Percentiles rank a stretch among this genome's conserved stretches.
Evolutionary conservation across 768 basidiomycete species (phyloP).

Genomic region (Rhodotorula kratochvilovae): DNA sequence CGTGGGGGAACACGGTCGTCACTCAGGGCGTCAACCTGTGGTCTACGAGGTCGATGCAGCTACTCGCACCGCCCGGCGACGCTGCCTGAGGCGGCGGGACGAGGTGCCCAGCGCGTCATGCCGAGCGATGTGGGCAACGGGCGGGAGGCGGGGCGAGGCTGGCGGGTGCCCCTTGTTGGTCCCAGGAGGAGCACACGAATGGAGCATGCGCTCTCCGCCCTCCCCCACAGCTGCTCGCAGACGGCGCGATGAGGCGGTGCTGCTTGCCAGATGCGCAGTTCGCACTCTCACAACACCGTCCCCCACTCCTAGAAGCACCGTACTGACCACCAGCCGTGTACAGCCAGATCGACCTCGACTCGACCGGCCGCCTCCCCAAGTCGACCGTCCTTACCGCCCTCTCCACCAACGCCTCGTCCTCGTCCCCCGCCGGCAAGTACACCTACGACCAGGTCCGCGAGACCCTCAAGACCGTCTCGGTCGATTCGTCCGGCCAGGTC

Average conservation of each 20-base stretch:
- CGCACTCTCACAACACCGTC: not conserved
- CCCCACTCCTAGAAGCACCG: not conserved
- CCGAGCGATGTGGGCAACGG: not conserved
- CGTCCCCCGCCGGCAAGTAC: conserved; percentile 56
- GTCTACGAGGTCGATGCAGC: too few relatives aligned
- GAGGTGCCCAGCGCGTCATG: not conserved
- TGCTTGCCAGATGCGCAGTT: not conserved
- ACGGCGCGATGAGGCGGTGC: not conserved
- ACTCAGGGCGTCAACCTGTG: not conserved
- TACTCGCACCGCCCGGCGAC: too few relatives aligned
- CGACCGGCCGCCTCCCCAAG: conserved; percentile 78
- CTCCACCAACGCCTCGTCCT: conserved; percentile 53
- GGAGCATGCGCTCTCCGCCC: too few relatives aligned
- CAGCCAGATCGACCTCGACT: conserved; percentile 71
- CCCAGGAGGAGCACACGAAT: not conserved
- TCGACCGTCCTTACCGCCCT: conserved; percentile 70
- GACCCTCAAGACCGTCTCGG: conserved; percentile 82
- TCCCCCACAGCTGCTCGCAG: too few relatives aligned
- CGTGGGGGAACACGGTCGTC: not conserved
- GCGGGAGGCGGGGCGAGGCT: too few relatives aligned
- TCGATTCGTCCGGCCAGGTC: conserved; percentile 84
- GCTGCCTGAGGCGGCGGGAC: too few relatives aligned
- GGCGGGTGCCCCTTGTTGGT: too few relatives aligned
- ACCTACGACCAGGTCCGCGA: conserved; percentile 77
- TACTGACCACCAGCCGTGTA: not conserved